Evolutionary conservation across 768 basidiomycete species (phyloP), one percentile per base, ranked within the genome.

Genomic region (Pleurotus salmoneostramineus): DNA sequence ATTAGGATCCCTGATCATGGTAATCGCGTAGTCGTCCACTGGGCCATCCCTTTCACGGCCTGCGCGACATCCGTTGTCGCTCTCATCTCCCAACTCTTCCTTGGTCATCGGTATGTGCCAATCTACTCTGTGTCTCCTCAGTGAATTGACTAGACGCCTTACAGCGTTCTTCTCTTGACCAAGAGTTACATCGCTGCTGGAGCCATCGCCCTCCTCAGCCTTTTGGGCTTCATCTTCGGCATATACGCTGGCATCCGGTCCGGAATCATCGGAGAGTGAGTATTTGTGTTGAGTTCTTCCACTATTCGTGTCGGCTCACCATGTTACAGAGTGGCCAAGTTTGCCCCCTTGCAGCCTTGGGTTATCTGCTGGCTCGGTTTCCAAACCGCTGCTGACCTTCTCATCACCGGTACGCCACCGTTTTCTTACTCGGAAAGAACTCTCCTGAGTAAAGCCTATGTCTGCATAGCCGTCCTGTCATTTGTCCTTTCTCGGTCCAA

Each of bases 11-110:
- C 34, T 40, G 1, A 51, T 60, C 17, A 60, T 27, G n/a, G 35
- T 3, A 27, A 1, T 59, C 50, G 2, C 61, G n/a, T n/a, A 80
- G 78, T 64, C 42, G 72, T 74, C 50, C 66, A 66, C n/a, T 83
- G 82, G 80, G 77, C 76, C 3, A 77, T 80, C 46, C 75, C 77
- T 2, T 79, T 83, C 56, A 83, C 80, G 0, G 77, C 81, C 4
- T 66, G 75, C 17, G 77, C 74, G 4, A 80, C 75, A 5, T 68
- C 78, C 1, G 63, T 80, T 5, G 74, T 78, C 14, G 81, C 80
- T 0, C 64, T 82, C 34, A 69, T 81, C n/a, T 80, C 81, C 0
- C 82, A 84, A 60, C 55, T 68, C 36, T 83, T 79, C 67, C 69
- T 83, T 31, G 75, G 70, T 1, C 70, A 77, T 61, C 76, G 81